Base-by-base conservation (phyloP, 768 basidiomycete genomes). In the Auricularia sp. region DNA sequence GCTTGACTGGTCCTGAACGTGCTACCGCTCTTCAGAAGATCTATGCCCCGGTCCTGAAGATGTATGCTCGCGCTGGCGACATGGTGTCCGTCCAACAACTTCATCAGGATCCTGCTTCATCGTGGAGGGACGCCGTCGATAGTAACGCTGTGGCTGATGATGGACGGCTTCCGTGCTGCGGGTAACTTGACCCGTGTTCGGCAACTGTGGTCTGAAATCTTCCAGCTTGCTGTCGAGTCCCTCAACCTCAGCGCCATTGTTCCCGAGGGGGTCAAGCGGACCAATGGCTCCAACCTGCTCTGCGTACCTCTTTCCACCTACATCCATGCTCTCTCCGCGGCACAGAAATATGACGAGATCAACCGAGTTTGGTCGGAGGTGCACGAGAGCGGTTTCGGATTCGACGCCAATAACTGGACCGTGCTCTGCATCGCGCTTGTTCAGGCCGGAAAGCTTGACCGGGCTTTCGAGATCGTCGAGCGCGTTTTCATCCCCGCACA, bases 371-470 rank as follows among this genome's bases (percentile, higher is more conserved):
- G 96, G 94, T 76, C 77, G n/a, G 72, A 77, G 36, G 80, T 91
- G 61, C 81, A 82, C 66, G 67, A 73, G 11, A 74, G 78, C 10
- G 90, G 91, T 1, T 88, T 95, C 68, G 79, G 79, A 12, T 92
- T 93, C 72, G 91, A 95, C 72, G 82, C 89, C 12, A 86, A 89
- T 69, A 98, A 97, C 73, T 98, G 93, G 90, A 97, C 96, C 70
- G 86, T 91, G 69, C 80, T 97, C 34, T 81, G 80, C 33, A 78
- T 88, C 10, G 88, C 86, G 14, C 80, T 95, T 29, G 79, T 93
- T 44, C 85, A 90, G 36, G 91, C 89, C 0, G 91, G 90, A 33
- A 84, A 94, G 70, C 76, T 85, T n/a, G 85, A 88, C 68, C 87
- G 87, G 56, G 93, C 91, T 8, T 93, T 95, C 74, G 85, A 88